phyloP scores from a whole-genome alignment of 345 rosid species.

The Hirschfeldia incana region DNA sequence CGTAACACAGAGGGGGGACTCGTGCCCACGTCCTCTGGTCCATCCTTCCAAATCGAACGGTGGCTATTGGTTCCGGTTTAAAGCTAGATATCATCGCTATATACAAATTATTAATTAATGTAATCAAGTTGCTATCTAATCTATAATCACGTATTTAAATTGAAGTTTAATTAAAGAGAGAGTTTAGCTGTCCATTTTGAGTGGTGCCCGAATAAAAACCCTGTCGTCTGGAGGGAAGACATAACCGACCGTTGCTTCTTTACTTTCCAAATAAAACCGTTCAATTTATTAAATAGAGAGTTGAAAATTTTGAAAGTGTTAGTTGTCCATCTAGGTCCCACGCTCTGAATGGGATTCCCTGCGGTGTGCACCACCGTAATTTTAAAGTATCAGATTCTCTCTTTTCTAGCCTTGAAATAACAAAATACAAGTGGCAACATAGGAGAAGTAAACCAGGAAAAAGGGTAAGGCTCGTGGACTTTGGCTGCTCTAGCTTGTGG shows the following conservation, averaged over 20 bases:
- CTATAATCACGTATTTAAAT: slow-evolving; percentile 28
- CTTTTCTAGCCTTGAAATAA: not conserved
- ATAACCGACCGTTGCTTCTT: slow-evolving; percentile 46
- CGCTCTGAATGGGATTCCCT: slow-evolving; percentile 24
- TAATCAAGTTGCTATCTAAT: slow-evolving; percentile 27
- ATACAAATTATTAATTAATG: not conserved
- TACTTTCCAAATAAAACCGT: slow-evolving; percentile 41
- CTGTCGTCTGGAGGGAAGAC: slow-evolving; percentile 42
- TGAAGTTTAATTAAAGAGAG: slow-evolving; percentile 14
- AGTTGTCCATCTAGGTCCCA: slow-evolving; percentile 26
- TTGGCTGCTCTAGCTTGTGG: not conserved
- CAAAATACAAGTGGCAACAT: not conserved
- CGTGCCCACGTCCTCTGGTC: slow-evolving; percentile 39
- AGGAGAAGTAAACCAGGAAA: not conserved
- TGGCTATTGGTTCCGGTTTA: slow-evolving; percentile 24
- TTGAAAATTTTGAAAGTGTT: slow-evolving; percentile 27
- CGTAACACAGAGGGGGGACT: slow-evolving; percentile 30
- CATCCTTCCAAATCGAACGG: slow-evolving; percentile 33
- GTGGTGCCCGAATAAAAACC: slow-evolving; percentile 46
- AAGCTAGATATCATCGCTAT: not conserved
- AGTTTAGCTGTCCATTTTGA: slow-evolving; percentile 38
- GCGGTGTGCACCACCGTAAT: slow-evolving; percentile 34
- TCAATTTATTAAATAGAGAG: slow-evolving; percentile 25
- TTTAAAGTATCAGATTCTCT: slow-evolving; percentile 37
- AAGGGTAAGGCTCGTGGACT: not conserved